Percentiles rank a stretch among this genome's conserved stretches.
Conservation (phyloP, 208 protist species). For the Leishmania aethiopica region DNA sequence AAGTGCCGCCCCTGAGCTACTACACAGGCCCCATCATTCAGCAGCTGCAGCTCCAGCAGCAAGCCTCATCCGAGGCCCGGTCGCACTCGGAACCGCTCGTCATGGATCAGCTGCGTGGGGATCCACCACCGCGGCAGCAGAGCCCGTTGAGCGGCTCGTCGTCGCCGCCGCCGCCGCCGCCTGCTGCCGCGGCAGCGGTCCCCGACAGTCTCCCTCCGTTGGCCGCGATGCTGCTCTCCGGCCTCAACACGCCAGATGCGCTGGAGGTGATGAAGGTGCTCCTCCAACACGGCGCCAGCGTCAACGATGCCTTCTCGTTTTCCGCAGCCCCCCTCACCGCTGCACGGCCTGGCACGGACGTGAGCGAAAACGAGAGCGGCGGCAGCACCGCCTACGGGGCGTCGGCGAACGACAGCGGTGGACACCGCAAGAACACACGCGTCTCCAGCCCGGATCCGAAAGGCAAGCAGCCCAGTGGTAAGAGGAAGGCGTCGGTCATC, state of each 20-base stretch:
- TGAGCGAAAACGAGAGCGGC: neutral
- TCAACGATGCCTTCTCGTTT: slow-evolving; percentile 50
- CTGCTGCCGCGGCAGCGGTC: neutral
- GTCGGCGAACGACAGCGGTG: neutral
- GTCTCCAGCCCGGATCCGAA: neutral
- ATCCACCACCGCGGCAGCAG: neutral
- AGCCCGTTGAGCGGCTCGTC: neutral
- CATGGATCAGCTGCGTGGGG: neutral
- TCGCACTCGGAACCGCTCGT: neutral
- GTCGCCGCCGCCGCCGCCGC: neutral
- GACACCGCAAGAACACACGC: neutral
- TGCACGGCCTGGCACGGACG: neutral
- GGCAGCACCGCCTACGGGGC: neutral
- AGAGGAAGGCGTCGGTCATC: neutral
- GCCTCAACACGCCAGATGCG: slow-evolving; percentile 34
- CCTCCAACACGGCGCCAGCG: slow-evolving; percentile 50
- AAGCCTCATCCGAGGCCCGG: neutral
- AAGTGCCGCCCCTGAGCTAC: slow-evolving; percentile 46
- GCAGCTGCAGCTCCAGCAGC: slow-evolving; percentile 7
- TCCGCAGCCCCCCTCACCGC: slow-evolving; percentile 9
- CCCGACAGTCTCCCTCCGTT: slow-evolving; percentile 21
- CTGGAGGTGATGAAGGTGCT: slow-evolving; percentile 55
- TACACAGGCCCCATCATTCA: slow-evolving; percentile 15
- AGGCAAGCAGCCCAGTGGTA: neutral
- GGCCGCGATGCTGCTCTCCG: slow-evolving; percentile 53